Conservation (phyloP, 257 asterid species). For the Solanum tarijense region DNA sequence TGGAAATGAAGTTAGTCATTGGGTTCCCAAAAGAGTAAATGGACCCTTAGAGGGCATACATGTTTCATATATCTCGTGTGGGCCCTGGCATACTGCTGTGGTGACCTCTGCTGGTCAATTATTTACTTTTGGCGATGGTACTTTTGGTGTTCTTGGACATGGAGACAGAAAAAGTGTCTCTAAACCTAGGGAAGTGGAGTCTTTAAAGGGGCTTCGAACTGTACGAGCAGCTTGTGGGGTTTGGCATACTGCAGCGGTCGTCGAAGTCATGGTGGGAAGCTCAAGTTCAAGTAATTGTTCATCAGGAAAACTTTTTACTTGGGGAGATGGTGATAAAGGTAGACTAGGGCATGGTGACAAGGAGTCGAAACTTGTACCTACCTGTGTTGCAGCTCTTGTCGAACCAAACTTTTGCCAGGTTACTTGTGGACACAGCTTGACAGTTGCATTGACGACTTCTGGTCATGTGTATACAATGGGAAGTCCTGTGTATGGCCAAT, state of each 20-base stretch:
- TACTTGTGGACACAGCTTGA: constrained; percentile 90
- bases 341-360: constrained; percentile 85
- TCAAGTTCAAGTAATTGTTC: constrained; percentile 80
- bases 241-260: constrained; percentile 98
- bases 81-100: constrained; percentile 95
- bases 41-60: constrained; percentile 84
- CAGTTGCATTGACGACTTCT: constrained; percentile 82
- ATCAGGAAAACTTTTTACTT: constrained; percentile 82
- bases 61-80: constrained; percentile 76
- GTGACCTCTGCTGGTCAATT: constrained; percentile 90
- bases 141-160: constrained; percentile 94
- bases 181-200: constrained; percentile 80
- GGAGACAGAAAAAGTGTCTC: constrained; percentile 67
- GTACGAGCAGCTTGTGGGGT: constrained; percentile 89
- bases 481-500: constrained; percentile 84
- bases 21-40: constrained; percentile 86
- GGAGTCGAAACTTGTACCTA: constrained; percentile 79
- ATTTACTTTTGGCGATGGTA: constrained; percentile 90
- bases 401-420: constrained; percentile 86
- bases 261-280: constrained; percentile 85
- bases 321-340: constrained; percentile 96
- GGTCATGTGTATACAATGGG: constrained; percentile 92
- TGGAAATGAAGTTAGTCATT: constrained; percentile 83
- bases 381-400: constrained; percentile 88
- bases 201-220: constrained; percentile 83